These are phyloP conservation scores for Pisolithus albus DNA, from an alignment of 768 basidiomycete genomes.

Conservation along the genomic window DNA sequence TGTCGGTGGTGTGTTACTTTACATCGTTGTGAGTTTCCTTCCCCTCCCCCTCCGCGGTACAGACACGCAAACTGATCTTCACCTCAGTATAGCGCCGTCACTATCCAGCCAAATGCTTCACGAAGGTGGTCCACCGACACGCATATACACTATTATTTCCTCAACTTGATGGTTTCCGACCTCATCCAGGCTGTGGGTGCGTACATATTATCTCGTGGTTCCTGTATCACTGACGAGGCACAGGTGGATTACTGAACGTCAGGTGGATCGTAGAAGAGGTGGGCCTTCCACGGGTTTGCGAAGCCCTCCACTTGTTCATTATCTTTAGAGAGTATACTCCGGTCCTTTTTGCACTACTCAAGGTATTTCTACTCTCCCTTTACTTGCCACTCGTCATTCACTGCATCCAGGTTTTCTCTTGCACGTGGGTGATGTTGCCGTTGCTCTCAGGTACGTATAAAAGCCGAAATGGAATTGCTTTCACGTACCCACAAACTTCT, in stretches of 20 bases:
- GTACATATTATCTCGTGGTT: not conserved
- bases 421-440: constrained; percentile 35
- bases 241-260: no score
- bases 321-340: constrained; percentile 23
- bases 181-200: constrained; percentile 30
- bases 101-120: constrained; percentile 16
- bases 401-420: constrained; percentile 26
- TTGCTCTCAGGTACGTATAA: constrained; percentile 31
- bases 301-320: no score
- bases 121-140: constrained; percentile 25
- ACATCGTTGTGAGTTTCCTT: no score
- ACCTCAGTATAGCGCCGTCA: constrained; percentile 22
- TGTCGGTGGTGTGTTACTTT: no score
- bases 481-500: constrained; percentile 1
- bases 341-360: constrained; percentile 29
- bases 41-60: no score
- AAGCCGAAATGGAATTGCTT: not conserved
- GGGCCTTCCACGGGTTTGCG: no score
- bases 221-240: not conserved
- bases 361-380: constrained; percentile 17
- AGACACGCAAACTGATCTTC: not conserved
- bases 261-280: no score
- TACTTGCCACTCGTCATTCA: not conserved
- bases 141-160: constrained; percentile 29
- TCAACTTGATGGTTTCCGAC: constrained; percentile 27